Evolutionary conservation across 1,284 basidiomycete genomes (phyloP).

Genomic region (Athelia psychrophila): DNA sequence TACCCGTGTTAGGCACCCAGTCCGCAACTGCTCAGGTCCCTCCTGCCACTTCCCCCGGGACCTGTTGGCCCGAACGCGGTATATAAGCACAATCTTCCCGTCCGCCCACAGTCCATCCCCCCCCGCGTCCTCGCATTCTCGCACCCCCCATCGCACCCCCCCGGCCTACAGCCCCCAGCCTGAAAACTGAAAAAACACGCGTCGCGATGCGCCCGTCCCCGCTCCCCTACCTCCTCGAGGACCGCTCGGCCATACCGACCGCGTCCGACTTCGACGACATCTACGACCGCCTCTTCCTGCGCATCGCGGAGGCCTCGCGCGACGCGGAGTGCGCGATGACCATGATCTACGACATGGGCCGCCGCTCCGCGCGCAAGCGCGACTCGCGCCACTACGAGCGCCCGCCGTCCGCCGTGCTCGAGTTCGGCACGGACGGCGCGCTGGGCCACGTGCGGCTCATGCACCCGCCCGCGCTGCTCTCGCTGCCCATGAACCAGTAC

Average conservation of each 20-base stretch:
- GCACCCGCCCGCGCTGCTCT: constrained; percentile 30
- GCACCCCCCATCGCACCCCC: too few species aligned
- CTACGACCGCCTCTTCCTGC: constrained; percentile 70
- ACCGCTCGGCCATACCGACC: constrained; percentile 57
- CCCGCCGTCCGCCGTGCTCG: constrained; percentile 51
- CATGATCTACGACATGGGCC: constrained; percentile 59
- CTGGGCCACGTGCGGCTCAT: constrained; percentile 57
- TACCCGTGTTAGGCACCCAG: not conserved
- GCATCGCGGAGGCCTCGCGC: constrained; percentile 45
- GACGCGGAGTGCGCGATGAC: constrained; percentile 22
- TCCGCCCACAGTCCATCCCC: too few species aligned
- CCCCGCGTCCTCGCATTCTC: too few species aligned
- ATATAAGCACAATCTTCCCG: too few species aligned
- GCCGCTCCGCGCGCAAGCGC: constrained; percentile 55
- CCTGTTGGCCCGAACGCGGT: not conserved
- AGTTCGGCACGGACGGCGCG: constrained; percentile 51
- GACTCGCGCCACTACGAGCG: constrained; percentile 48
- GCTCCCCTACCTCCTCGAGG: constrained; percentile 60
- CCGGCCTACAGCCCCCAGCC: too few species aligned
- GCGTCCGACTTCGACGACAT: constrained; percentile 69
- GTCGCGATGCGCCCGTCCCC: constrained; percentile 19
- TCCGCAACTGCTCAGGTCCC: not conserved
- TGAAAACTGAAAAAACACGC: too few species aligned
- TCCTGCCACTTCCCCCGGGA: not conserved
- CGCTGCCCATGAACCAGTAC: constrained; percentile 58